Conservation (phyloP, 176 grass and related monocot genomes). For the Zea luxurians region DNA sequence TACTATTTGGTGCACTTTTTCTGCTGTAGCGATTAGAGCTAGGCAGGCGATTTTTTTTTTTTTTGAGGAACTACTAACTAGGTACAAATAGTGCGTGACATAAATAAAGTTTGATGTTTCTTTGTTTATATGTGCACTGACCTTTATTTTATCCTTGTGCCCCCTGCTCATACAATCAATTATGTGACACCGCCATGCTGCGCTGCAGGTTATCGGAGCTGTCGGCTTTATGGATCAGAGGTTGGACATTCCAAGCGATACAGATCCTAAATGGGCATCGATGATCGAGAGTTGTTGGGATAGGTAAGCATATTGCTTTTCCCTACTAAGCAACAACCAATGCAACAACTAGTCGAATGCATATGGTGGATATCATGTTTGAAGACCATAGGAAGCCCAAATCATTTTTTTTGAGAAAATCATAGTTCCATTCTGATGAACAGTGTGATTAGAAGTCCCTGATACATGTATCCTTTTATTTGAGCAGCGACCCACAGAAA, state of each 20-base stretch:
- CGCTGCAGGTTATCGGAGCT: slow-evolving; percentile 73
- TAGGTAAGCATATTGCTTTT: slow-evolving; percentile 39
- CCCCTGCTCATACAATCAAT: neutral
- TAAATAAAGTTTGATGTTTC: neutral
- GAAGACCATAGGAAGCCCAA: neutral
- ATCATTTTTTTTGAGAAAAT: neutral
- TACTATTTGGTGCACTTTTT: neutral
- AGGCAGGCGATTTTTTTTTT: too few relatives aligned
- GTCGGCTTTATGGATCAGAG: slow-evolving; percentile 94
- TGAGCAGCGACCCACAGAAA: slow-evolving; percentile 59
- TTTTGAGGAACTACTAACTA: neutral
- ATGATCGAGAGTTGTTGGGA: slow-evolving; percentile 91
- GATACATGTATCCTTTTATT: slow-evolving; percentile 1
- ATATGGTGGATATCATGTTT: neutral
- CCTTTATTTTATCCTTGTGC: neutral
- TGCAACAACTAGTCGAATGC: neutral
- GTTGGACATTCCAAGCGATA: slow-evolving; percentile 64
- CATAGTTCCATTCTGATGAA: neutral
- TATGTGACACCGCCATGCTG: neutral
- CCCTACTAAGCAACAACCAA: neutral
- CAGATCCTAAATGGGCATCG: slow-evolving; percentile 72
- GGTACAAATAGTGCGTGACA: neutral
- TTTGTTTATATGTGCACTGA: neutral
- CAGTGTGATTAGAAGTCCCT: neutral
- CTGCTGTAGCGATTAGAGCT: neutral